Conservation (phyloP, 768 basidiomycete species). For the Mycena amicta region DNA sequence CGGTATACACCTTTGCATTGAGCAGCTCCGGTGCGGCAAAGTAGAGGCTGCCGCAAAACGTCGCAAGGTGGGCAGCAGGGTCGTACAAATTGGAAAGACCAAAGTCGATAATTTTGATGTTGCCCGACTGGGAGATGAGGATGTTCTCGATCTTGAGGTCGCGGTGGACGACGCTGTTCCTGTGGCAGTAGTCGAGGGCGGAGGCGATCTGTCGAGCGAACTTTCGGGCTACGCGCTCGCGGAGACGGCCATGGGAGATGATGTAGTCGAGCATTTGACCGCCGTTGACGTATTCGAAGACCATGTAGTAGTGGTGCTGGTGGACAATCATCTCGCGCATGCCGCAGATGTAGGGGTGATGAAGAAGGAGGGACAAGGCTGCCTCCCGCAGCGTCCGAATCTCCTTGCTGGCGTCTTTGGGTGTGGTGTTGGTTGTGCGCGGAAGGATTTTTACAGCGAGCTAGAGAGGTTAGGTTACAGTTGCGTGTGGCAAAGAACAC, state of each 20-base stretch:
- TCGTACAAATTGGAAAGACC: conserved; percentile 96
- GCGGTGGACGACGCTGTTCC: conserved; percentile 96
- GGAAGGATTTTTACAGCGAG: conserved; percentile 99
- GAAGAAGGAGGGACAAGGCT: conserved; percentile 89
- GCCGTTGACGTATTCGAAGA: conserved; percentile 97
- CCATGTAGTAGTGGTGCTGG: conserved; percentile 99
- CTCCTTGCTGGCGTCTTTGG: conserved; percentile 93
- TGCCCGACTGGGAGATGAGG: conserved; percentile 96
- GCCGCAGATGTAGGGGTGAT: conserved; percentile 98
- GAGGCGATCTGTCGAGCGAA: conserved; percentile 97
- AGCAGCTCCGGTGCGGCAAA: conserved; percentile 98
- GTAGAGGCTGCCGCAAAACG: conserved; percentile 97
- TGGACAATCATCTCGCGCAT: conserved; percentile 99
- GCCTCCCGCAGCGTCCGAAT: conserved; percentile 95
- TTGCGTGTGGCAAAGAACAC: conserved; percentile 28
- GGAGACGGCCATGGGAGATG: conserved; percentile 93
- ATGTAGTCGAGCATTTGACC: conserved; percentile 99
- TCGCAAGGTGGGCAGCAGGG: conserved; percentile 78
- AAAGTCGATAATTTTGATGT: conserved; percentile 99
- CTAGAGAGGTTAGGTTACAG: conserved; percentile 40
- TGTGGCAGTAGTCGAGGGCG: conserved; percentile 95
- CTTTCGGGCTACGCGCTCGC: conserved; percentile 95
- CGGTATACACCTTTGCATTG: conserved; percentile 95
- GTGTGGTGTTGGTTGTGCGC: conserved; percentile 52
- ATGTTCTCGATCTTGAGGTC: conserved; percentile 99